phyloP scores from a whole-genome alignment of 371 early-diverging fungal species.

The Coemansia sp. region DNA sequence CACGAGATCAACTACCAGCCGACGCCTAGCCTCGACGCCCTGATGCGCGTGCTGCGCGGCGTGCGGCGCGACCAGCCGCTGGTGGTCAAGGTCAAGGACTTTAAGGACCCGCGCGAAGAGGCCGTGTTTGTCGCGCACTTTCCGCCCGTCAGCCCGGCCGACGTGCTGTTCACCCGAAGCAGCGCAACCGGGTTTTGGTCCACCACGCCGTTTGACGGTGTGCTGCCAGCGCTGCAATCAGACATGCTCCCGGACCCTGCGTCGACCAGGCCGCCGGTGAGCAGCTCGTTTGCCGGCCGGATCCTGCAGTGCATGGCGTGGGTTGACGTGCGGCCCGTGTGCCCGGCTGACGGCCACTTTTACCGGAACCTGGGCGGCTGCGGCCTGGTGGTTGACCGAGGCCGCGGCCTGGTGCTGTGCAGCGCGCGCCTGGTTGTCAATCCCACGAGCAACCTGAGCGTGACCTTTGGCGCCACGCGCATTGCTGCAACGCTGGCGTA shows the following conservation, averaged over 20 bases:
- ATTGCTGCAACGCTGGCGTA: conserved; percentile 11
- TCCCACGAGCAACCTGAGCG: conserved; percentile 19
- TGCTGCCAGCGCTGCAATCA: not conserved
- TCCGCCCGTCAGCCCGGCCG: conserved; percentile 8
- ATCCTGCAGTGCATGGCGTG: conserved; percentile 11
- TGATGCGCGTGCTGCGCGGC: conserved; percentile 61
- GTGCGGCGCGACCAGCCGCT: conserved; percentile 50
- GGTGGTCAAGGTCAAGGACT: conserved; percentile 58
- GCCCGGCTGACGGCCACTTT: conserved; percentile 23
- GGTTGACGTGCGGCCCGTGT: conserved; percentile 6
- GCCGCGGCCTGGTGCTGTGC: conserved; percentile 26
- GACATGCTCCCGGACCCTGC: not conserved
- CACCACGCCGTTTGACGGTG: conserved; percentile 7
- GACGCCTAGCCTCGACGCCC: conserved; percentile 71
- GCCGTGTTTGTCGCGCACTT: conserved; percentile 6
- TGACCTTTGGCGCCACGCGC: conserved; percentile 7
- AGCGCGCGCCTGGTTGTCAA: conserved; percentile 11
- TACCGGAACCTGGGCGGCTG: not conserved
- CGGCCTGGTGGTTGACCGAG: conserved; percentile 22
- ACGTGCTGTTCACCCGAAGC: conserved; percentile 24
- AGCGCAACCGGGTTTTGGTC: conserved; percentile 33
- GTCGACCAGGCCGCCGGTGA: not conserved
- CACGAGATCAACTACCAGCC: conserved; percentile 66
- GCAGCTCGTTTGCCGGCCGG: not conserved
- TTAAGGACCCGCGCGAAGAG: conserved; percentile 43